Percentiles rank a stretch among this genome's conserved stretches.
phyloP scores from a whole-genome alignment of 805 yeast genomes.

The Kodamaea restingae region DNA sequence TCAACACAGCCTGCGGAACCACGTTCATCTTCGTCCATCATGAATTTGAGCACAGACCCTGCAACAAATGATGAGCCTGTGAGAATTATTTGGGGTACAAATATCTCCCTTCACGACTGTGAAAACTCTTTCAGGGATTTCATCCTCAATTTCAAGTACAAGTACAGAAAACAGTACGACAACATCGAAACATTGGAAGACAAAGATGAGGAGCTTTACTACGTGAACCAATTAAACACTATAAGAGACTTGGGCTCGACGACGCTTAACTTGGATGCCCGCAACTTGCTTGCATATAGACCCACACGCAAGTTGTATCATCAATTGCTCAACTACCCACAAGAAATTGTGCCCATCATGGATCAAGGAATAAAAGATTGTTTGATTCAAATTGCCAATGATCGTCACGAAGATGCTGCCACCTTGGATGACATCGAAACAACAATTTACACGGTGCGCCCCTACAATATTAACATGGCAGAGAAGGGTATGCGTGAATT shows the following conservation, averaged over 20 bases:
- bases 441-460: slow-evolving; percentile 80
- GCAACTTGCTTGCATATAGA: slow-evolving; percentile 71
- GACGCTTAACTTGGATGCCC: slow-evolving; percentile 79
- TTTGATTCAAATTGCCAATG: slow-evolving; percentile 69
- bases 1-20: slow-evolving; percentile 2
- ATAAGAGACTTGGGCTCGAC: slow-evolving; percentile 78
- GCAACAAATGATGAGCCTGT: slow-evolving; percentile 57
- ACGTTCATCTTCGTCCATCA: slow-evolving; percentile 20
- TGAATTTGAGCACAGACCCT: slow-evolving; percentile 22
- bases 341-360: slow-evolving; percentile 96
- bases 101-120: slow-evolving; percentile 88
- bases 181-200: slow-evolving; percentile 23
- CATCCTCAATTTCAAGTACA: slow-evolving; percentile 75
- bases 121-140: slow-evolving; percentile 76
- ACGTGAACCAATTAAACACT: slow-evolving; percentile 65
- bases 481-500: slow-evolving; percentile 23
- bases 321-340: slow-evolving; percentile 89
- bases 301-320: slow-evolving; percentile 75
- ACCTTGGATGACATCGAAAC: slow-evolving; percentile 71
- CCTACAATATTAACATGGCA: slow-evolving; percentile 69
- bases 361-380: slow-evolving; percentile 92
- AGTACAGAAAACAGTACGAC: slow-evolving; percentile 58
- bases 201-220: slow-evolving; percentile 69
- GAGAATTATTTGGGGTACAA: slow-evolving; percentile 97
- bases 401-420: slow-evolving; percentile 28